phyloP scores from a whole-genome alignment of 768 basidiomycete species.

The Trametes maxima region DNA sequence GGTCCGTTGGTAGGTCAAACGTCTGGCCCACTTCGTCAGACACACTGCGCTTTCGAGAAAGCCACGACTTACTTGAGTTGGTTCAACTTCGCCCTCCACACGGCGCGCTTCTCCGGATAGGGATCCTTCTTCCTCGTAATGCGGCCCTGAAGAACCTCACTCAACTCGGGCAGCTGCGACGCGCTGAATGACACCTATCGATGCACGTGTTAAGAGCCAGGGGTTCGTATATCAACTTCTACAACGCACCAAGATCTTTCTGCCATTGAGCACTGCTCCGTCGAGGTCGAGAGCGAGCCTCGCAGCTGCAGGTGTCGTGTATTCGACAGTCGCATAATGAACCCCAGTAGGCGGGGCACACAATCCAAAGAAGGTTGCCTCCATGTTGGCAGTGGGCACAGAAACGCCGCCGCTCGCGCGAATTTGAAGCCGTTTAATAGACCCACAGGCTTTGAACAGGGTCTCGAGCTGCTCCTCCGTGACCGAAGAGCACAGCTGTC shows the following conservation, averaged over 20 bases:
- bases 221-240: neutral
- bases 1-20: conserved; percentile 14
- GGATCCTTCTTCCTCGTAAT: conserved; percentile 12
- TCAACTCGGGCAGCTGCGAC: conserved; percentile 37
- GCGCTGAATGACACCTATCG: conserved; percentile 25
- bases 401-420: conserved; percentile 37
- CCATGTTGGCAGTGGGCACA: conserved; percentile 16
- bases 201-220: neutral
- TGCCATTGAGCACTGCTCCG: conserved; percentile 40
- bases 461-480: conserved; percentile 36
- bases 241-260: conserved; percentile 42
- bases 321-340: conserved; percentile 57
- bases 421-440: conserved; percentile 37
- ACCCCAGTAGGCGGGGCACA: neutral
- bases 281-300: conserved; percentile 45
- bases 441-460: conserved; percentile 43
- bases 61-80: conserved; percentile 13
- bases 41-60: neutral
- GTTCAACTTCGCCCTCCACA: conserved; percentile 16
- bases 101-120: neutral
- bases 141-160: conserved; percentile 4
- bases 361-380: conserved; percentile 1
- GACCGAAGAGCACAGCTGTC: conserved; percentile 32
- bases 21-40: conserved; percentile 2
- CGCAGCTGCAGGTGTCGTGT: conserved; percentile 40